Base-by-base conservation (phyloP, 1,284 basidiomycete genomes). In the Xanthoconium separans region DNA sequence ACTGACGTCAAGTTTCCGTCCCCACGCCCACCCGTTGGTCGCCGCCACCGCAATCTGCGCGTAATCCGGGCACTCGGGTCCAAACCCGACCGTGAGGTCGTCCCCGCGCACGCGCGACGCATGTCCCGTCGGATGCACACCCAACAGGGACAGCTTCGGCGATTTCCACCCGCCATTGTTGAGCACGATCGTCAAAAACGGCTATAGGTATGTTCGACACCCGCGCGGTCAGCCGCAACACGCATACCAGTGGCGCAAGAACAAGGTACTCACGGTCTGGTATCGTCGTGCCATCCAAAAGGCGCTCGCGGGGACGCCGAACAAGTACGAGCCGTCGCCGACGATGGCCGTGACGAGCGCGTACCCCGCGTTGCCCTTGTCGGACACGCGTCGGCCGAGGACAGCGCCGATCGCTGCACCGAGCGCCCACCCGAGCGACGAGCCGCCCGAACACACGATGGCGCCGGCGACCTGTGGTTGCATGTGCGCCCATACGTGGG, bases 81-180 rank as follows among this genome's bases (percentile, higher is more conserved):
- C 84, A 59, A 89, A 87, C 0, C 84, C 83, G 9, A 84, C 77
- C 16, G 81, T 79, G 4, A 89, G 76, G 49, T 78, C 69, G 10
- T 73, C 72, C 0, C 79, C 79, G 2, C 74, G 65, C 0, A 72
- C 75, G 7, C 65, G 64, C 34, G 80, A 78, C 1, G 83, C 85
- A 37, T 79, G 65, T 0, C 86, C 85, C 0, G 65, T 58, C 0
- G 86, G 86, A 61, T 89, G 81, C 0, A 89, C 77, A 2, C 78
- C 78, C 9, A 86, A 68, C 82, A 88, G 81, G 0, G 84, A 85
- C 11, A 80, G 60, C 56, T 77, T 81, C 3, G 87, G 87, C 0
- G 83, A 81, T 75, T 75, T 81, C 84, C 84, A 87, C 0, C 84
- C 84, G 3, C 85, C 85, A 53, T 89, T 89, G 64, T 88, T 88